Evolutionary conservation across 2,329 filamentous ascomycete genomes (phyloP).

Genomic region (Eutypella sp.): DNA sequence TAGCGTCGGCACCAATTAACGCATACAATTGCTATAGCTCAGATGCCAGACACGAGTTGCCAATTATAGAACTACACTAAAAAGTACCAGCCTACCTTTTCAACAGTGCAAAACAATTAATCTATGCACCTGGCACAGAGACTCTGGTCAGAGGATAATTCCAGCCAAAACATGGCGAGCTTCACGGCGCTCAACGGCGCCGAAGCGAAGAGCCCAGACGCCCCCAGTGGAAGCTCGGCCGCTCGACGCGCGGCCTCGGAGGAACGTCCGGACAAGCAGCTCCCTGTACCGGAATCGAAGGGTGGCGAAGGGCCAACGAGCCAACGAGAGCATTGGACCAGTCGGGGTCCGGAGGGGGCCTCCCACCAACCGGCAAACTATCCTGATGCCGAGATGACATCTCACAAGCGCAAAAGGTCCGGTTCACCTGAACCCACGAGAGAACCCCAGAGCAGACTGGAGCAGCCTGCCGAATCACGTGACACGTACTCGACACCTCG

Average conservation of each 20-base stretch:
- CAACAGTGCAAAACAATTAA: constrained; percentile 6
- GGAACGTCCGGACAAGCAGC: constrained; percentile 18
- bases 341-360: constrained; percentile 35
- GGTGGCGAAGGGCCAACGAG: constrained; percentile 19
- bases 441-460: constrained; percentile 24
- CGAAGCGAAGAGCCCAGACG: constrained; percentile 23
- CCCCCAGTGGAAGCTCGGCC: constrained; percentile 18
- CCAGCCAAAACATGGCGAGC: constrained; percentile 26
- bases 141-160: constrained; percentile 21
- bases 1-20: no score
- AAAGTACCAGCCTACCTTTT: not conserved
- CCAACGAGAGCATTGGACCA: constrained; percentile 38
- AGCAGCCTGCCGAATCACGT: constrained; percentile 33
- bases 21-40: not conserved
- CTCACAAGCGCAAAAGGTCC: constrained; percentile 67
- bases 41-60: not conserved
- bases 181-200: constrained; percentile 30
- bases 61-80: constrained; percentile 4
- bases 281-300: constrained; percentile 20
- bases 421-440: constrained; percentile 49
- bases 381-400: constrained; percentile 41
- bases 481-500: constrained; percentile 39
- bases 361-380: constrained; percentile 36
- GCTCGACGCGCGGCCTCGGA: constrained; percentile 21
- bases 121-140: constrained; percentile 23